Evolutionary conservation across 1,284 basidiomycete species (phyloP).

Genomic region (Sutorius eximius): DNA sequence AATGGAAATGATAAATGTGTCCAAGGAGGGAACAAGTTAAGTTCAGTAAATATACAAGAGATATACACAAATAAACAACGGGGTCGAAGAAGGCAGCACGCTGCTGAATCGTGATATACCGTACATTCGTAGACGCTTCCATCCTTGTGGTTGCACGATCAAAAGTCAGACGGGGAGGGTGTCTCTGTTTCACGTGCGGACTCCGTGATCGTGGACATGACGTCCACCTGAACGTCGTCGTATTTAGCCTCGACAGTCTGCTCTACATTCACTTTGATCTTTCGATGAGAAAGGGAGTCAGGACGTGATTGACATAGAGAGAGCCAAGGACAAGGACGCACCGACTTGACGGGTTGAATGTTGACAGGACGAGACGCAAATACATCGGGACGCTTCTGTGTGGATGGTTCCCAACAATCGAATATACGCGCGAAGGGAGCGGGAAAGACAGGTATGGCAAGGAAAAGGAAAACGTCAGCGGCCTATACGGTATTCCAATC

Average conservation of each 20-base stretch:
- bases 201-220: not conserved
- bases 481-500: not conserved
- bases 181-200: not conserved
- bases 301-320: not conserved
- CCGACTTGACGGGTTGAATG: conserved; percentile 2
- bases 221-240: conserved; percentile 4
- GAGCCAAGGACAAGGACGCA: conserved; percentile 5
- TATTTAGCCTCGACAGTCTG: conserved; percentile 18
- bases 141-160: not conserved
- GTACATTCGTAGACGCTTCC: too few species aligned
- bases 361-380: not conserved
- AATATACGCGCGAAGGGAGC: not conserved
- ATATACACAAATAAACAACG: too few species aligned
- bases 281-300: not conserved
- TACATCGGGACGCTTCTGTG: conserved; percentile 9
- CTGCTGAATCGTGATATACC: too few species aligned
- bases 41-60: too few species aligned
- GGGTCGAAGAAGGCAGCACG: too few species aligned
- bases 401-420: not conserved
- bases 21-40: too few species aligned
- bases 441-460: not conserved
- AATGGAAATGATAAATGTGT: too few species aligned
- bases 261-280: conserved; percentile 22
- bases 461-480: not conserved
- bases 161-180: not conserved